Conservation (phyloP, 768 basidiomycete genomes). For the Lentinus tigrinus region DNA sequence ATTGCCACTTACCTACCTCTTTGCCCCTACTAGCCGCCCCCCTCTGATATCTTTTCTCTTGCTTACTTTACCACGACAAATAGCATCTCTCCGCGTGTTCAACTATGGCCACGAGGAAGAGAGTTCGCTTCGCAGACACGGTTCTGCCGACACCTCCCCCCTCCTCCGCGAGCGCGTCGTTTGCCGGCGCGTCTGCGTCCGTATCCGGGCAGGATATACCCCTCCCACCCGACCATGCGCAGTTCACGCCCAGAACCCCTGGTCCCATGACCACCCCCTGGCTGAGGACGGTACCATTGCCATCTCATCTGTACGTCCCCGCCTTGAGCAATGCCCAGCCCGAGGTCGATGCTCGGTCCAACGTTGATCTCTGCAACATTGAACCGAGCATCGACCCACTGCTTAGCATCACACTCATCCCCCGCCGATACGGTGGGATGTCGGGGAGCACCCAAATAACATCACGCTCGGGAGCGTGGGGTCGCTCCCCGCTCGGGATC, state of each 20-base stretch:
- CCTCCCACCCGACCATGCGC: not conserved
- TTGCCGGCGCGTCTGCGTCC: too few species aligned
- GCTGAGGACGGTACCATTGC: not conserved
- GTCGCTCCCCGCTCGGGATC: not conserved
- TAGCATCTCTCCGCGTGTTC: too few species aligned
- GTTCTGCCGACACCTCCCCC: constrained; percentile 9
- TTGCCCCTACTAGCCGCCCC: too few species aligned
- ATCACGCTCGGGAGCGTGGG: not conserved
- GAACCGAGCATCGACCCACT: constrained; percentile 5
- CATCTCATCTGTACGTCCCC: not conserved
- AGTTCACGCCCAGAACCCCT: not conserved
- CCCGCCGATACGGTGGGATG: constrained; percentile 13
- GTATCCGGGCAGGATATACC: constrained; percentile 7
- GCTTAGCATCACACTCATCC: not conserved
- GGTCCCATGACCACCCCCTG: not conserved
- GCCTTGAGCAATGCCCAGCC: not conserved
- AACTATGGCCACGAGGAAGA: not conserved
- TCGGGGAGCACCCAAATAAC: not conserved
- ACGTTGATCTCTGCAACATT: too few species aligned
- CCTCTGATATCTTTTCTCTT: too few species aligned
- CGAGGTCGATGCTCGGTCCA: too few species aligned
- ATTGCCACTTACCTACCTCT: too few species aligned
- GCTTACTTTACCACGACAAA: too few species aligned
- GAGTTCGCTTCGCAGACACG: constrained; percentile 8
- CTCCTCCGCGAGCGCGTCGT: constrained; percentile 8